Evolutionary conservation across 2,329 filamentous ascomycete species (phyloP), one percentile per base, ranked within the genome.

Genomic region (Aspergillus uvarum): DNA sequence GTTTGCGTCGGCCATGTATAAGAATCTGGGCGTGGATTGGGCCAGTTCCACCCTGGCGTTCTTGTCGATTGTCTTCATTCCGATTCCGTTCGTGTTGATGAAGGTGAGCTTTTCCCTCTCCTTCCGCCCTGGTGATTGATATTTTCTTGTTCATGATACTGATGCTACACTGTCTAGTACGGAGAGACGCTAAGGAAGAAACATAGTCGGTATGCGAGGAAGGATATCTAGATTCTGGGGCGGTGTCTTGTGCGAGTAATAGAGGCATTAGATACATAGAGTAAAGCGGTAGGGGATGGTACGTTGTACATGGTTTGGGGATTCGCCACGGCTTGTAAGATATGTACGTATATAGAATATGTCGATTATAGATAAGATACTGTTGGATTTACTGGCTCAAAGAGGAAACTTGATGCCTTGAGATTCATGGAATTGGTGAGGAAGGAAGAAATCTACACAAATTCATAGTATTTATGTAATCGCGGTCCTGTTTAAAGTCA

Each of bases 1-100:
- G 51, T 69, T 68, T 24, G 66, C 68, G 21, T 58, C 67, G 32
- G 61, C 62, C 14, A 69, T 72, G 68, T 75, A 74, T 54, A 48
- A 67, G 31, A 60, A 65, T 7, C 58, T 75, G 38, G 72, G 61
- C 2, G 55, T 63, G 2, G 19, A 1, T 7, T 59, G 56, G 56
- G 56, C 56, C 21, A 59, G 53, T 3, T 55, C 53, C 26, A 55
- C 53, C 26, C 32, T 55, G 26, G 53, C 53, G 19, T 55, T 55
- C 12, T 38, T 55, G 44, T 44, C 42, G 0, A 32, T 47, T 6
- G 53, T 21, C 11, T 55, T 55, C 35, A 48, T 55, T n/a, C 53
- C 53, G 2, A 55, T 55, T 48, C 53, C 53, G 26, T 19, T 32
- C 5, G 53, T 55, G n/a, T 35, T 55, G 44, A 55, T 48, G 44